Conservation (phyloP, 305 asterid species). For the Nicotiana rustica region DNA sequence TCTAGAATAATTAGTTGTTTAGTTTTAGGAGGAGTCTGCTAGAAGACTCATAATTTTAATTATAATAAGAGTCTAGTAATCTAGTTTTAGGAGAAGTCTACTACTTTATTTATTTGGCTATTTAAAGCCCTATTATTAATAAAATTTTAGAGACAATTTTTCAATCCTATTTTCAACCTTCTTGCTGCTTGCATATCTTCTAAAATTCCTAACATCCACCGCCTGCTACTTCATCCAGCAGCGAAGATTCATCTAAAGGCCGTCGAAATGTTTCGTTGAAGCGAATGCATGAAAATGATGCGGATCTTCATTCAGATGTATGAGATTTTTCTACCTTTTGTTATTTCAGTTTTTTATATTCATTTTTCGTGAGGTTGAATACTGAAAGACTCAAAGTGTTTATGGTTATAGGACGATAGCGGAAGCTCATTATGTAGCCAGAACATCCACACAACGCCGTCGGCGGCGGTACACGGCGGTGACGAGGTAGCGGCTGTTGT, state of each 20-base stretch:
- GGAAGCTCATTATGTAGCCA: constrained; percentile 7
- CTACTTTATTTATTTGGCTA: no score
- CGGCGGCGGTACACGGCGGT: neutral
- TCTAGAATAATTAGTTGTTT: no score
- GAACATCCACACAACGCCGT: constrained; percentile 28
- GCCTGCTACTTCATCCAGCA: constrained; percentile 54
- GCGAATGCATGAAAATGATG: constrained; percentile 33
- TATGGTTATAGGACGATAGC: constrained; percentile 31
- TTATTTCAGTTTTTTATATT: neutral
- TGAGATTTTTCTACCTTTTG: neutral
- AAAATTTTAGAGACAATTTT: no score
- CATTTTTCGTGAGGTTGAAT: neutral
- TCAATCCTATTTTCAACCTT: no score
- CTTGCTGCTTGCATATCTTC: no score
- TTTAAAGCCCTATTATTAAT: no score
- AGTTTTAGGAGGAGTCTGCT: no score
- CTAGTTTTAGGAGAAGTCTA: no score
- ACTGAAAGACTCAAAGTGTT: neutral
- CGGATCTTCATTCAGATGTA: constrained; percentile 40
- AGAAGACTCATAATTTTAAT: no score
- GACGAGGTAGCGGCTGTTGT: neutral
- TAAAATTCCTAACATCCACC: no score
- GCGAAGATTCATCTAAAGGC: constrained; percentile 41
- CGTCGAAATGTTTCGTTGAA: constrained; percentile 26
- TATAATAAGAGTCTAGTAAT: no score